Base-by-base conservation (phyloP, 2,329 filamentous ascomycete genomes). In the Nothomitra cinnamomea region DNA sequence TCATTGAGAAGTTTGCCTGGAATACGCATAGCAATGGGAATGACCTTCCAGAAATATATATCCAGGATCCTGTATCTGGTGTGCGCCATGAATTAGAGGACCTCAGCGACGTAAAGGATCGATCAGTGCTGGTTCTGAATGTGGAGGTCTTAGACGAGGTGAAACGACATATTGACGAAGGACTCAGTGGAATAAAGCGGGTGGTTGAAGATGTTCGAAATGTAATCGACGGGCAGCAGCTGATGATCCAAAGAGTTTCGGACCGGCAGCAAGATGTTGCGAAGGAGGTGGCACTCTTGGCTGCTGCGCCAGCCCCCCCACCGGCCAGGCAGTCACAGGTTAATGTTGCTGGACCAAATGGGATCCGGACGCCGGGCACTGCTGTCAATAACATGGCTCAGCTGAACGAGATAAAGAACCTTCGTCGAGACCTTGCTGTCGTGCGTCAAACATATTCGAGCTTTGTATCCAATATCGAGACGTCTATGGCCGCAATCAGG, bases 1-100 rank as follows among this genome's bases (percentile, higher is more conserved):
- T 98, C 61, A 98, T 98, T 60, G 92, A 98, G 60, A 98, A 95
- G 65, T 98, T 98, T 64, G 92, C 90, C 0, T 98, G 94, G 89
- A 96, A 95, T 61, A 95, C 90, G 0, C 89, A 96, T 61, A 84
- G 87, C 56, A 94, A 95, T 61, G 92, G 92, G 6, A 79, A 81
- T 13, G 92, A 98, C 64, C 70, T 98, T 47, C 92, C 92, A 0
- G 92, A 98, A 61, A 96, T 98, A 15, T 95, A 98, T 65, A 92
- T 98, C 15, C 92, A 98, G 66, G 92, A 98, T 65, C 84, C 89
- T 0, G 78, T 95, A 1, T 96, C 92, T 7, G 92, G 92, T 0
- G 85, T 98, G n/a, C 83, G 92, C 15, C 90, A 98, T 65, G 92
- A 98, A 69, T 71, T 98, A 22, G 92, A 98, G 65, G 92, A 98